Base-by-base conservation (phyloP, 768 basidiomycete species). In the Suillus plorans region DNA sequence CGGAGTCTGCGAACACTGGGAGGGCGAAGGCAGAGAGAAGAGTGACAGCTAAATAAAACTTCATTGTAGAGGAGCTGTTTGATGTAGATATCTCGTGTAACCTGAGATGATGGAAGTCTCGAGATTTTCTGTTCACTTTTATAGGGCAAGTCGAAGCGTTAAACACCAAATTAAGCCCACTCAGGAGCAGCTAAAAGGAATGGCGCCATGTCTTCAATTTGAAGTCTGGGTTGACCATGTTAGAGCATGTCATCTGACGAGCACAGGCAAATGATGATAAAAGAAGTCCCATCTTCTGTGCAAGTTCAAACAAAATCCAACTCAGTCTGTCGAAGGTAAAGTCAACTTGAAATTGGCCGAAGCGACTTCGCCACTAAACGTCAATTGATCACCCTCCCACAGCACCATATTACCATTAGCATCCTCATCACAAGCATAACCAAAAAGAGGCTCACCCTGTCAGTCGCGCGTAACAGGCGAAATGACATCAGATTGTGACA, bases 311-410 rank as follows among this genome's bases (percentile, higher is more conserved):
- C 10, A 18, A 4, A 13, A 37, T 5, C 20, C 13, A 22, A 20
- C n/a, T 49, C 87, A 87, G 71, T 84, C 82, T 20, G 72, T 77
- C 14, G 82, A 84, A 63, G 85, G 81, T 2, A 80, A 78, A 61
- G 64, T 64, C 28, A 79, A 82, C 69, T 75, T 41, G 31, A 31
- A 31, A 31, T 31, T 87, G 10, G 79, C 78, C 0, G 78, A 82
- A 69, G 84, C 75, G 56, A 25, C 60, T 47, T 63, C 13, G 34
- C 28, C 22, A 4, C 20, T 22, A 44, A 34, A 59, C 8, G 2
- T 31, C 4, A 31, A 31, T 31, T 31, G 5, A 31, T 31, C 31
- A 31, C 31, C 36, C 50, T 61, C 37, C 31, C 1, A 25, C 47
- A 77, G 66, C 37, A 1, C 31, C 31, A 31, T 31, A 31, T 31